Evolutionary conservation across 371 early-diverging fungal genomes (phyloP).

Genomic region (Catenaria anguillulae): DNA sequence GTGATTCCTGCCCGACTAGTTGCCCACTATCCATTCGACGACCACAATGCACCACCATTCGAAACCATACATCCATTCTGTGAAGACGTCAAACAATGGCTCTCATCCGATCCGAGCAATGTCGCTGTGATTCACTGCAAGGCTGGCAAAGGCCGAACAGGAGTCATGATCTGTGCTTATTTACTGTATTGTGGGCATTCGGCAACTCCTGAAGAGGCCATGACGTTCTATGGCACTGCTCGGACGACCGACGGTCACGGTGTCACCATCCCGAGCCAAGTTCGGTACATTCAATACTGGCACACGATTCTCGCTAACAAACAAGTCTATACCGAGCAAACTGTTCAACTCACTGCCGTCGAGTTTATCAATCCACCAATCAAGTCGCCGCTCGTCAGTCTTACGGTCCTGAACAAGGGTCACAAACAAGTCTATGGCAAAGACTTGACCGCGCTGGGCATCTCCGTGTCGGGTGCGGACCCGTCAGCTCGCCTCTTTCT

Average conservation of each 20-base stretch:
- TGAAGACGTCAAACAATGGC: slow-evolving; percentile 39
- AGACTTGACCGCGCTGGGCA: too few relatives aligned
- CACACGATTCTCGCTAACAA: slow-evolving; percentile 20
- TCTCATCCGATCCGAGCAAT: slow-evolving; percentile 24
- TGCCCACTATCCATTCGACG: slow-evolving; percentile 41
- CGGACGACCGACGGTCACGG: slow-evolving; percentile 38
- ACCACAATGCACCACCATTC: slow-evolving; percentile 54
- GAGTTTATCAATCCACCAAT: slow-evolving; percentile 6
- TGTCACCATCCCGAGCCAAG: too few relatives aligned
- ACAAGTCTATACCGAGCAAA: slow-evolving; percentile 2
- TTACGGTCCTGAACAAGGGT: too few relatives aligned
- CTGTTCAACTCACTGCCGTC: slow-evolving; percentile 16
- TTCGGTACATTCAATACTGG: slow-evolving; percentile 46
- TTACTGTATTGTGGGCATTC: slow-evolving; percentile 31
- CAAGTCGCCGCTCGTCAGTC: slow-evolving; percentile 1
- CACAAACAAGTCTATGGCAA: too few relatives aligned
- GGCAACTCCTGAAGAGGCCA: slow-evolving; percentile 30
- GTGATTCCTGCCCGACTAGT: too few relatives aligned
- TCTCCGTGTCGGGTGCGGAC: too few relatives aligned
- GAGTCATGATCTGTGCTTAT: slow-evolving; percentile 45
- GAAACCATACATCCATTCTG: slow-evolving; percentile 34
- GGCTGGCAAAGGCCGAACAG: slow-evolving; percentile 66
- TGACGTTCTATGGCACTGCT: slow-evolving; percentile 33
- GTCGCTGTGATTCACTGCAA: slow-evolving; percentile 60
- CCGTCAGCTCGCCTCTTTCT: too few relatives aligned